Base-by-base conservation (phyloP, 805 yeast species). In the Pichia deserticola region DNA sequence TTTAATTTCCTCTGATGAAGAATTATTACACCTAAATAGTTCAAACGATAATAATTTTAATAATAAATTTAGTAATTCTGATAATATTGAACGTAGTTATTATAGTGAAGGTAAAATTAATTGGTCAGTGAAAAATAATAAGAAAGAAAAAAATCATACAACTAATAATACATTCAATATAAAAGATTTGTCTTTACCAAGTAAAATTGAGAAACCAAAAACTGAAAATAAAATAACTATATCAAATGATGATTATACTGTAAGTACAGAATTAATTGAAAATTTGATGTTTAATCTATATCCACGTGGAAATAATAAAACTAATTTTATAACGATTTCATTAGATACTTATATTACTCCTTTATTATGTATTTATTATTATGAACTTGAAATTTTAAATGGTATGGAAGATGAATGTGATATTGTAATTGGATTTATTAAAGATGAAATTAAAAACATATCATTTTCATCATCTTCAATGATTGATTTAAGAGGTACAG, bases 351-450 rank as follows among this genome's bases (percentile, higher is more conserved):
- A 37, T 35, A 25, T 45, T 12, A 27, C 49, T 4, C 47, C 48
- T 3, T 60, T 63, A 25, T 60, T 73, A 50, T 79, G 81, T 2
- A 59, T 78, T 4, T 79, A 72, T 58, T 79, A 79, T 57, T 79
- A 57, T 55, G 84, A 79, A 57, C 64, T 77, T n/a, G 65, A 66
- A 40, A 57, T 79, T 5, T 43, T 57, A 1, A 57, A 67, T 5
- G 70, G 68, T 3, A 61, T 72, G 9, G 59, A 51, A 33, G 56
- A 59, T n/a, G 71, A 67, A 33, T 64, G 70, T 15, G 75, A 74
- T 50, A 59, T 76, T 5, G 66, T 74, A 5, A 52, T 78, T 35
- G 84, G 84, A 2, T 67, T 72, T 49, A 67, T 76, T 55, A 69
- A 67, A 40, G 58, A 55, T 27, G 59, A 60, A 12, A 42, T 40